Evolutionary conservation across 2,329 filamentous ascomycete genomes (phyloP), one percentile per base, ranked within the genome.

Genomic region (Rutstroemia sp.): DNA sequence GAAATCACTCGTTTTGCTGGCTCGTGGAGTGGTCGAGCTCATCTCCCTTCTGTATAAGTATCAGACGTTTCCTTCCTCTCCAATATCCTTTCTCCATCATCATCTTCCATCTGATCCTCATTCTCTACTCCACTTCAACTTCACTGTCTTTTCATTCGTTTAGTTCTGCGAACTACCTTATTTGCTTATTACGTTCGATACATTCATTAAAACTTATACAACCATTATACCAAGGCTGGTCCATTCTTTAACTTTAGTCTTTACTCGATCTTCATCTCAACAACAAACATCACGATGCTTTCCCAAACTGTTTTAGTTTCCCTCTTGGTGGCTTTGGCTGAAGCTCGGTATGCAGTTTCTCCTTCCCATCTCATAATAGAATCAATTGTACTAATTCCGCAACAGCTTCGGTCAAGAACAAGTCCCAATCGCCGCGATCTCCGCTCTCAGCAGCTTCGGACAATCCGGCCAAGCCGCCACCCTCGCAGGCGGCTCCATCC

Each of bases 331-430:
- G 57, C 65, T 53, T 48, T 65, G 19, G 57, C 60, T 36, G 66
- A 70, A 53, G 68, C 68, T 61, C 66, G 68, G 60, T 68, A 63
- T 55, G 63, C 45, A 8, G 17, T 27, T 44, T 17, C 12, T 2
- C 23, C 14, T 2, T n/a, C 48, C n/a, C 16, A 6, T 38, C 1
- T 30, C 4, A 10, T n/a, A 16, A 10, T n/a, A 16, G 16, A 23
- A 54, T 10, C 10, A 5, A 44, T 30, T 38, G 44, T 39, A 27
- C 54, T 58, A 48, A 63, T 48, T 16, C 2, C 27, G 10, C 21
- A 30, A 48, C 50, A 65, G 84, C 62, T 87, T 87, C 69, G 79
- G 78, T 47, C 82, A 86, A 71, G 84, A 87, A 69, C 79, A 84
- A 64, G 63, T 34, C 58, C 63, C 82, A 50, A 81, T 84, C 51